Evolutionary conservation across 1,139 yeast genomes (phyloP).

Genomic region (Scheffersomyces lignicola): DNA sequence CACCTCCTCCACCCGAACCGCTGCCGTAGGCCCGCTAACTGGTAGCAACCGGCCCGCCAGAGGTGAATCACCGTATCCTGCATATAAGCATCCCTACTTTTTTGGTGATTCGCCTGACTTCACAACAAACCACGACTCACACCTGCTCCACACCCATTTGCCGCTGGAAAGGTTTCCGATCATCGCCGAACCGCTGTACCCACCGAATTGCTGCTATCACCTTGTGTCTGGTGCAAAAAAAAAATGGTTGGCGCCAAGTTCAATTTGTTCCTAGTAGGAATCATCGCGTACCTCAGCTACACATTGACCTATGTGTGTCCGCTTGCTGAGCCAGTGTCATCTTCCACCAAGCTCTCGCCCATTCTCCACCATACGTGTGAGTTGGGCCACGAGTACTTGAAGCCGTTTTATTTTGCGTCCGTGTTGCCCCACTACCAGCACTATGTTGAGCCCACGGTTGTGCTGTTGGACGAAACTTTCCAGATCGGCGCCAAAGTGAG

Average conservation of each 20-base stretch:
- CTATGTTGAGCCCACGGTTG: conserved; percentile 10
- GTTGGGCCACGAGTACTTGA: conserved; percentile 9
- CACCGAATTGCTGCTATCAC: too few species aligned
- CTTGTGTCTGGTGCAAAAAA: too few species aligned
- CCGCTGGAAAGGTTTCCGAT: too few species aligned
- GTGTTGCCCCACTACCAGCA: conserved; percentile 12
- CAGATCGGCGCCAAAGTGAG: conserved; percentile 6
- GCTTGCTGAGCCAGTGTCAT: conserved; percentile 5
- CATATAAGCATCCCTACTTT: too few species aligned
- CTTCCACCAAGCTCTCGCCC: conserved; percentile 10
- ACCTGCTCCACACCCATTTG: too few species aligned
- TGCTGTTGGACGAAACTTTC: conserved; percentile 7
- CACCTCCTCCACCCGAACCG: too few species aligned
- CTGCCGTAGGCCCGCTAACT: too few species aligned
- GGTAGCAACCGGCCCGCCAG: too few species aligned
- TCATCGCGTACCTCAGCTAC: conserved; percentile 3
- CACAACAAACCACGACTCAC: too few species aligned
- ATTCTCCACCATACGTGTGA: conserved; percentile 15
- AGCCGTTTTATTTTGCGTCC: conserved; percentile 9
- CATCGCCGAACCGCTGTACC: too few species aligned
- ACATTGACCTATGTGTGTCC: conserved; percentile 15
- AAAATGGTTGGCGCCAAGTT: neutral
- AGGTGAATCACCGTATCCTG: too few species aligned
- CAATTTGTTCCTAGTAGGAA: neutral
- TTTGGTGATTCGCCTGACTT: too few species aligned